Evolutionary conservation across 139 green algal species (phyloP).

Genomic region (Coelastrella sp.): DNA sequence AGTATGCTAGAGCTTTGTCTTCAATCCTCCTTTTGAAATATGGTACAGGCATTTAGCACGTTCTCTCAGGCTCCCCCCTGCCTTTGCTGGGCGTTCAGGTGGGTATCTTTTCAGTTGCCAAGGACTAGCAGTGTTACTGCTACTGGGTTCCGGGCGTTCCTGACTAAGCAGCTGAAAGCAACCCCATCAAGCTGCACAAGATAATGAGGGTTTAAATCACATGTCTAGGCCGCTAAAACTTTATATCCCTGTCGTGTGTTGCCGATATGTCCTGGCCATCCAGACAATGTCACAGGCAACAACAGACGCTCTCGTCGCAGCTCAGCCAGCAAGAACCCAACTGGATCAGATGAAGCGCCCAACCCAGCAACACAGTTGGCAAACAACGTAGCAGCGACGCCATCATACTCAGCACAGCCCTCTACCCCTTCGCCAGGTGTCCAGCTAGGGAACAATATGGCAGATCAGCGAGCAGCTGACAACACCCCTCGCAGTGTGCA

Average conservation of each 20-base stretch:
- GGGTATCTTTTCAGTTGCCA: neutral
- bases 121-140: neutral
- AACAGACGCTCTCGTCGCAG: neutral
- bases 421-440: neutral
- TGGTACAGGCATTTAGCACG: neutral
- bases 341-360: slow-evolving; percentile 1
- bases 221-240: too few species aligned
- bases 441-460: neutral
- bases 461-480: neutral
- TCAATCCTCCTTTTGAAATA: too few species aligned
- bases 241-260: too few species aligned
- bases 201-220: too few species aligned
- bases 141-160: neutral
- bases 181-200: neutral
- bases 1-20: too few species aligned
- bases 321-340: neutral
- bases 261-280: too few species aligned
- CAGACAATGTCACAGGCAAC: neutral
- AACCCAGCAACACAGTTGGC: slow-evolving; percentile 26
- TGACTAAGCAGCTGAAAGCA: neutral
- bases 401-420: neutral
- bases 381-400: slow-evolving; percentile 3
- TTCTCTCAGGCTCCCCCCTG: neutral
- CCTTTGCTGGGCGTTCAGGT: neutral
- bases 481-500: too few species aligned